Evolutionary conservation across 2,329 filamentous ascomycete genomes (phyloP), one percentile per base, ranked within the genome.

Genomic region (Tolypocladium sp.): DNA sequence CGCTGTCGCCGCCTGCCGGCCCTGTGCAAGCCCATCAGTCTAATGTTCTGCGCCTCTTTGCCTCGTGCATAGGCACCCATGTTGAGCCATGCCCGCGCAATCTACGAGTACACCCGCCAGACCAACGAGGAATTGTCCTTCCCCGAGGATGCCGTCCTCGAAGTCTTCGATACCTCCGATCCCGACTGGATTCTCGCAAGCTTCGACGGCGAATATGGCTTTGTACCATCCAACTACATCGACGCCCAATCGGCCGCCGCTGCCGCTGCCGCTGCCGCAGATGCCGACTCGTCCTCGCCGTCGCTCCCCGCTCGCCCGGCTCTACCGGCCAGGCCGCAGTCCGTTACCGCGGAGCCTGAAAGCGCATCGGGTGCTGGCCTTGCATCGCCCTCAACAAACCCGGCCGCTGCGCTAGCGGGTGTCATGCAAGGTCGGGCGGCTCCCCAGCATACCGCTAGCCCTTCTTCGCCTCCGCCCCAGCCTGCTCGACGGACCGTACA

Each of bases 91-190:
- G 94, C 93, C 56, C 92, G 89, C 73, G 91, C 94, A n/a, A 83
- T 97, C n/a, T 99, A 93, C 78, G 94, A 99, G 73, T 99, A 99
- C 73, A 90, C 90, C 56, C 86, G 93, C 67, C 94, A 99, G 77
- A 99, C 94, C 30, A 94, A 99, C 70, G 94, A 99, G 75, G 94
- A 99, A 75, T 81, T 99, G 12, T 97, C 93, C 30, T 97, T 99
- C 71, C 84, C 90, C 55, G 94, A 99, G 77, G 92, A 96, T 70
- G 87, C 89, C 46, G 76, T 85, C 52, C 82, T 99, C 55, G 80
- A 89, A 61, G 90, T 99, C 55, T 97, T 90, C 75, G 94, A 99
- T 73, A 87, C 82, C 12, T 89, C 91, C 6, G 94, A 99, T 73
- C 91, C 91, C 17, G 94, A 99, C 75, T 99, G 94, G 94, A 96